Conservation (phyloP, 257 asterid species). For the Echium plantagineum region DNA sequence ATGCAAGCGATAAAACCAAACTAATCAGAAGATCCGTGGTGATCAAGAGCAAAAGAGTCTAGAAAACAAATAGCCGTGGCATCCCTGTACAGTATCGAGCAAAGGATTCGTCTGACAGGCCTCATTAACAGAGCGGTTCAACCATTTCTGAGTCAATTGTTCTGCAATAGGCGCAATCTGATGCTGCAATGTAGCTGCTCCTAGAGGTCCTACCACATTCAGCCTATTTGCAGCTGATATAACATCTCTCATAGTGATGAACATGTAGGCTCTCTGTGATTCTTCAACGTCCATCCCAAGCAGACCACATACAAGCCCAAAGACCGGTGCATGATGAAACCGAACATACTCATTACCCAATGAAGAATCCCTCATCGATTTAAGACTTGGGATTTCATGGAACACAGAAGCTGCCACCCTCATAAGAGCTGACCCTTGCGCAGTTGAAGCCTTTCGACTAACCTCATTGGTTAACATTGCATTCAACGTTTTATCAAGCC, state of each 20-base stretch:
- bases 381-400: slow-evolving; percentile 43
- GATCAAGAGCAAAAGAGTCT: slow-evolving; percentile 76
- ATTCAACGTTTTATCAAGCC: slow-evolving; percentile 40
- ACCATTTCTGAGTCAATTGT: slow-evolving; percentile 59
- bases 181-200: slow-evolving; percentile 80
- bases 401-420: slow-evolving; percentile 72
- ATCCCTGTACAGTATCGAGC: slow-evolving; percentile 84
- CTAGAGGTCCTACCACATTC: slow-evolving; percentile 76
- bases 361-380: slow-evolving; percentile 44
- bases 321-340: slow-evolving; percentile 79
- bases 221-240: slow-evolving; percentile 91
- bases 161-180: slow-evolving; percentile 49
- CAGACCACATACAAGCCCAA: slow-evolving; percentile 73
- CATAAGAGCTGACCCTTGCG: slow-evolving; percentile 89
- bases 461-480: slow-evolving; percentile 75
- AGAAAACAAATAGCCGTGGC: slow-evolving; percentile 92
- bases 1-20: no score
- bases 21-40: neutral
- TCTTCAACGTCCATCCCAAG: slow-evolving; percentile 57
- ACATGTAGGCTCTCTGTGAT: slow-evolving; percentile 68
- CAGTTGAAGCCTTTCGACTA: slow-evolving; percentile 59
- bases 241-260: slow-evolving; percentile 74
- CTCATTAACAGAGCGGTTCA: slow-evolving; percentile 59
- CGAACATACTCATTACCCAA: slow-evolving; percentile 24
- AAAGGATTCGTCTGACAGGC: slow-evolving; percentile 88